Evolutionary conservation across 2,329 filamentous ascomycete genomes (phyloP), one percentile per base, ranked within the genome.

Genomic region (Sporothrix pseudoabietina): DNA sequence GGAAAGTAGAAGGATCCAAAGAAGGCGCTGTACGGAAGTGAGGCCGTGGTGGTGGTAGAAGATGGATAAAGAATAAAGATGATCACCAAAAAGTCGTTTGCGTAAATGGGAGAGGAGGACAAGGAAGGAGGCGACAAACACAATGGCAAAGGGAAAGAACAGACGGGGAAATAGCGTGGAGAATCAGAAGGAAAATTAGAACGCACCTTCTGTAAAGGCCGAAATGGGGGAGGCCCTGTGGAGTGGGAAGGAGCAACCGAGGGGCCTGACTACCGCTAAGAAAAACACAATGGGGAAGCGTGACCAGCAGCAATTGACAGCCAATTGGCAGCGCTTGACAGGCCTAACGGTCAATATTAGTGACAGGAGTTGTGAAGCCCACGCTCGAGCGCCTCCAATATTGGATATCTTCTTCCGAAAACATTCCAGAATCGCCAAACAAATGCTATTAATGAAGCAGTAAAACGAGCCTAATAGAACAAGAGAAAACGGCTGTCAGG

Each of bases 171-270:
- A 66, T 59, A 35, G 52, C 52, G 63, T 49, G 71, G 54, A 70
- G 69, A 49, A 66, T 73, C 72, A 66, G 72, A 66, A 71, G 57
- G 72, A 73, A 71, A 71, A 70, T 70, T 55, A 39, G 47, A 59
- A 41, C 22, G 72, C 9, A 63, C 63, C 61, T 32, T 52, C 47
- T 68, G 47, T 39, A 71, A 32, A 26, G 32, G 49, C 22, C 39
- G 52, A 44, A 22, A 57, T 39, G 32, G 35, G 35, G 68, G 52
- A 41, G 22, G 52, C 14, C 32, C 35, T 59, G 66, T 63, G 66
- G 55, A 65, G 30, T 66, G 71, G 55, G 65, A 69, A 73, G 55
- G 65, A 54, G 44, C 65, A 30, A 32, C 63, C 63, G 63, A 68
- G 47, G 44, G 66, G 66, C 47, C 66, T 54, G 26, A 54, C 16